Conservation (phyloP, 306 rosid genomes). For the Mucuna pruriens region DNA sequence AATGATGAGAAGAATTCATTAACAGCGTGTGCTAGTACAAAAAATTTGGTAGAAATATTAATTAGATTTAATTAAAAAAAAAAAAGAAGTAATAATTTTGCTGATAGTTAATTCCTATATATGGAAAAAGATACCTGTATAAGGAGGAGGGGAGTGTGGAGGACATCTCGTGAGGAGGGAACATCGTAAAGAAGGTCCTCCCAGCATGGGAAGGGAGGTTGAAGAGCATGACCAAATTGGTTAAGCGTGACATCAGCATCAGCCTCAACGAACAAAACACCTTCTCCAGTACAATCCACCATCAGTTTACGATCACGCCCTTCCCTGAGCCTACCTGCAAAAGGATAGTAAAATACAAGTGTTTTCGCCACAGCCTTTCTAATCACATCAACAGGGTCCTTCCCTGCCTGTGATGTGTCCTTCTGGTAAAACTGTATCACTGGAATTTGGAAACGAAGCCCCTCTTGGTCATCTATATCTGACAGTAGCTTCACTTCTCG, state of each 20-base stretch:
- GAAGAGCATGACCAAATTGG: constrained; percentile 40
- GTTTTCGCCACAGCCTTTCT: constrained; percentile 39
- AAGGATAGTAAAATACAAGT: constrained; percentile 48
- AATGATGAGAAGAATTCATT: no score
- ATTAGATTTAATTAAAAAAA: no score
- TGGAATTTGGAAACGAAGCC: constrained; percentile 46
- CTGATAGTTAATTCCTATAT: no score
- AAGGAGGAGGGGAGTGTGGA: constrained; percentile 39
- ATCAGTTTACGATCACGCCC: constrained; percentile 34
- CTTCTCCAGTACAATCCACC: constrained; percentile 49
- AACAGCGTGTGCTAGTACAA: no score
- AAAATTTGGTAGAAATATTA: no score
- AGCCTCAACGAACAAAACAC: constrained; percentile 46
- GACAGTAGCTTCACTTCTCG: constrained; percentile 42
- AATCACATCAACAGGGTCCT: constrained; percentile 40
- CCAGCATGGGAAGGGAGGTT: constrained; percentile 48
- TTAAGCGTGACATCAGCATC: constrained; percentile 40
- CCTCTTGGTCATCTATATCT: constrained; percentile 52
- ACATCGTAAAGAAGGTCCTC: constrained; percentile 47
- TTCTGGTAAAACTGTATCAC: constrained; percentile 42
- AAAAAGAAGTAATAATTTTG: no score
- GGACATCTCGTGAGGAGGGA: constrained; percentile 33
- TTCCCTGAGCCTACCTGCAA: constrained; percentile 49
- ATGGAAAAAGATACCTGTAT: no score
- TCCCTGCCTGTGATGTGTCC: constrained; percentile 26